Conservation (phyloP, 176 grass and related monocot species). For the Poa annua region DNA sequence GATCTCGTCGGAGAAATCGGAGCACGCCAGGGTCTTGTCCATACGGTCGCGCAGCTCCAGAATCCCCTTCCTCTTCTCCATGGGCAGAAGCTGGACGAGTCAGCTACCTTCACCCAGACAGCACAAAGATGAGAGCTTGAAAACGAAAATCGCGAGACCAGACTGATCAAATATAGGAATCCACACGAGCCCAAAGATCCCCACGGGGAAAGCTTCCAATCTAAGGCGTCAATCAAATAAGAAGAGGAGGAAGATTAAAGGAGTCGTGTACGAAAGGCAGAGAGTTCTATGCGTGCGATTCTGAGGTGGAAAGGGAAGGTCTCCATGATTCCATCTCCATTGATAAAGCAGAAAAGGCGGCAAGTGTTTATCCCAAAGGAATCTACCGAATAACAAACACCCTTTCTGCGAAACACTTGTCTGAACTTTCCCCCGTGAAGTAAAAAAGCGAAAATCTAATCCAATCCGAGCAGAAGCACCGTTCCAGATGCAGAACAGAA, state of each 20-base stretch:
- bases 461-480: background rate
- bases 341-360: background rate
- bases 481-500: slow-evolving; percentile 6
- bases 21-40: slow-evolving; percentile 18
- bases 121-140: slow-evolving; percentile 20
- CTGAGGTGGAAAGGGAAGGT: background rate
- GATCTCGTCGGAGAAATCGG: slow-evolving; percentile 48
- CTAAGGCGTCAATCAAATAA: background rate
- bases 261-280: background rate
- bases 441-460: background rate
- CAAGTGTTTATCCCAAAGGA: background rate
- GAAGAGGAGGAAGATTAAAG: background rate
- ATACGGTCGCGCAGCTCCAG: slow-evolving; percentile 55
- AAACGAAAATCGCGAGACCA: background rate
- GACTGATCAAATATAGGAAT: background rate
- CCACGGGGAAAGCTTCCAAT: background rate
- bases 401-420: background rate
- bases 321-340: slow-evolving; percentile 4
- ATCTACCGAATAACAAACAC: background rate
- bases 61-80: slow-evolving; percentile 76
- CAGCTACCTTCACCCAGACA: background rate
- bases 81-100: slow-evolving; percentile 10
- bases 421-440: background rate
- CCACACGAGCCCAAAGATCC: background rate
- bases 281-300: background rate